Evolutionary conservation across 2,329 filamentous ascomycete genomes (phyloP).

Genomic region (Microascus cirrosus): DNA sequence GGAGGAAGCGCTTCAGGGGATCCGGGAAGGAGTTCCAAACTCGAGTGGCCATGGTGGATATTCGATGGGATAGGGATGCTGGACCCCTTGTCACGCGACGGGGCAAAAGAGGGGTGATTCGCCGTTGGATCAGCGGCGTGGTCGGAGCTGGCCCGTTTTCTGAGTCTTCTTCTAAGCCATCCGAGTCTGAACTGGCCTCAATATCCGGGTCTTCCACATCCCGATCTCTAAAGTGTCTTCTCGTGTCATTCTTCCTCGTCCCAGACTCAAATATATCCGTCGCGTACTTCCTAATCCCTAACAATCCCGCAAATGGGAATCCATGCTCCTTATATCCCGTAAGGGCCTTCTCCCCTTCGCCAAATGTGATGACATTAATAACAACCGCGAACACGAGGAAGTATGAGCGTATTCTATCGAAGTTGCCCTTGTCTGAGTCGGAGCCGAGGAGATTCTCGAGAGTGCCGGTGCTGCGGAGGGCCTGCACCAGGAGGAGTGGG

Average conservation of each 20-base stretch:
- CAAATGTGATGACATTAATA: constrained; percentile 52
- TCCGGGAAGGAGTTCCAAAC: background rate
- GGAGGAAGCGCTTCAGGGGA: constrained; percentile 16
- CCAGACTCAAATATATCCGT: background rate
- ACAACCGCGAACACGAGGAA: constrained; percentile 56
- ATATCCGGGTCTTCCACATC: background rate
- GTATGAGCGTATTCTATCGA: constrained; percentile 52
- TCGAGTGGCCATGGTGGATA: background rate
- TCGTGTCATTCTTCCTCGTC: background rate
- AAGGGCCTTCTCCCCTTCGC: constrained; percentile 32
- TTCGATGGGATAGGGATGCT: background rate
- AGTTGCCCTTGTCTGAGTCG: constrained; percentile 20
- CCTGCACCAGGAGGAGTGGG: constrained; percentile 30
- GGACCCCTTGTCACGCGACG: background rate
- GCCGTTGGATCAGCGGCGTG: background rate
- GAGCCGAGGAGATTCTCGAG: constrained; percentile 27
- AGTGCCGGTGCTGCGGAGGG: constrained; percentile 39
- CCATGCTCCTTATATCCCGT: constrained; percentile 15
- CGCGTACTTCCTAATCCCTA: background rate
- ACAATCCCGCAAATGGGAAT: background rate
- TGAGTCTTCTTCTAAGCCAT: background rate
- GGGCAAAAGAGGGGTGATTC: background rate
- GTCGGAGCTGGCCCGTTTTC: background rate
- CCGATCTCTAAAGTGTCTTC: background rate
- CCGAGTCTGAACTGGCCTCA: background rate